Evolutionary conservation across 768 basidiomycete genomes (phyloP).

Genomic region (Pleurotus eryngii): DNA sequence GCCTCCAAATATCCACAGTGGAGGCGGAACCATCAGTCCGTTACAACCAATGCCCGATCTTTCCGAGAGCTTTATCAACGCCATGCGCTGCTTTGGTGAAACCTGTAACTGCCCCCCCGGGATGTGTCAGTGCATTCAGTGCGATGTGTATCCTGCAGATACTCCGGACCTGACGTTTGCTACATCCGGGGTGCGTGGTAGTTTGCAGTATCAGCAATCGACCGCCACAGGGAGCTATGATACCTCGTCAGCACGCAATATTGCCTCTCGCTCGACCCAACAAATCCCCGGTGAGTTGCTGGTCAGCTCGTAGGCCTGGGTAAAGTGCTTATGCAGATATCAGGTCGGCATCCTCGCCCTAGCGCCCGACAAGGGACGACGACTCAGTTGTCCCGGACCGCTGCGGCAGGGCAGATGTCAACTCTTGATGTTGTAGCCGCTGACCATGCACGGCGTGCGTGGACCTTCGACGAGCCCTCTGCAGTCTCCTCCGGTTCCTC

Average conservation of each 20-base stretch:
- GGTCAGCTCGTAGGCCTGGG: not conserved
- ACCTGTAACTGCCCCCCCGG: conserved; percentile 3
- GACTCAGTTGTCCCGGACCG: not conserved
- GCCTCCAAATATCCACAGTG: not conserved
- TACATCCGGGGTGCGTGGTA: conserved; percentile 5
- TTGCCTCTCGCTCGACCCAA: not conserved
- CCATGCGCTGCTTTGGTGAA: conserved; percentile 6
- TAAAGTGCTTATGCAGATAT: too few species aligned
- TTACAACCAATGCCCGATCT: not conserved
- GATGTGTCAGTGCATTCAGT: conserved; percentile 6
- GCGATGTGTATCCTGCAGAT: not conserved
- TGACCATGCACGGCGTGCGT: not conserved
- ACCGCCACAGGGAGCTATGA: not conserved
- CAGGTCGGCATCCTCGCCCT: not conserved
- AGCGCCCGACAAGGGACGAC: not conserved
- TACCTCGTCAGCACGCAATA: not conserved
- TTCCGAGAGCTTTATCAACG: conserved; percentile 7
- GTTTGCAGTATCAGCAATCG: not conserved
- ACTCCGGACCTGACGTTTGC: not conserved
- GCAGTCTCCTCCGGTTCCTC: not conserved
- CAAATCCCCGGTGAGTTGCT: not conserved
- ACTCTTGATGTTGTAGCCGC: not conserved
- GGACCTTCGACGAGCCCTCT: not conserved
- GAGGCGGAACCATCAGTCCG: not conserved
- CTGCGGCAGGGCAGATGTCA: not conserved